phyloP scores from a whole-genome alignment of 257 asterid species.

The Gentiana macrophylla region DNA sequence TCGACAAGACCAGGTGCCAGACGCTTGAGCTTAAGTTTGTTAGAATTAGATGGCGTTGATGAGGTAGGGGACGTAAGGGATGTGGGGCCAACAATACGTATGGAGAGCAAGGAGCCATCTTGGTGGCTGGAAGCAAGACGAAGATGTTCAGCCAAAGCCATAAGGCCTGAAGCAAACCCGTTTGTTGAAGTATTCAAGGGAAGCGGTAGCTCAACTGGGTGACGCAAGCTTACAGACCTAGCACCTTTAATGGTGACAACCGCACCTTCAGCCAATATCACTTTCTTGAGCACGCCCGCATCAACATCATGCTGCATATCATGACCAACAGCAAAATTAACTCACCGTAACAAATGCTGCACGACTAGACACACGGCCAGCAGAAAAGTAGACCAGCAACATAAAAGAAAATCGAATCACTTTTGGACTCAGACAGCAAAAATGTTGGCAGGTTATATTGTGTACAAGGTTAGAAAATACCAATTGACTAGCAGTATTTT shows the following conservation, averaged over 20 bases:
- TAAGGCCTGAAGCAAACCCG: constrained; percentile 70
- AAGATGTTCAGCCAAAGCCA: constrained; percentile 67
- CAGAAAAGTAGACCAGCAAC: no score
- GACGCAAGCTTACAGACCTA: constrained; percentile 86
- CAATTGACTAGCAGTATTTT: no score
- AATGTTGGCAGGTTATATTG: no score
- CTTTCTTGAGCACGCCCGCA: constrained; percentile 82
- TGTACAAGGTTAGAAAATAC: no score
- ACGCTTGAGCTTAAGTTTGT: constrained; percentile 79
- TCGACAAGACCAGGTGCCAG: constrained; percentile 97
- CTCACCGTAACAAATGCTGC: not conserved
- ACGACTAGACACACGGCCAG: no score
- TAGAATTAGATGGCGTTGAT: constrained; percentile 41
- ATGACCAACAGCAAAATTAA: constrained; percentile 2
- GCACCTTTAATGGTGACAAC: constrained; percentile 96
- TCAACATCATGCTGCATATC: constrained; percentile 54
- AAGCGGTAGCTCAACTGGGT: constrained; percentile 78
- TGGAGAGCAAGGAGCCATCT: constrained; percentile 53
- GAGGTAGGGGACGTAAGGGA: constrained; percentile 74
- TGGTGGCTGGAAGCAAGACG: constrained; percentile 46
- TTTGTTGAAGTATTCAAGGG: constrained; percentile 56
- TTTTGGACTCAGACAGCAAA: no score
- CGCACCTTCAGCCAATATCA: constrained; percentile 83
- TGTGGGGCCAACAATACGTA: constrained; percentile 88
- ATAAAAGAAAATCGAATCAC: no score